These are phyloP conservation scores for Tricholoma saponaceum DNA, from an alignment of 768 basidiomycete genomes.

Conservation along the genomic window DNA sequence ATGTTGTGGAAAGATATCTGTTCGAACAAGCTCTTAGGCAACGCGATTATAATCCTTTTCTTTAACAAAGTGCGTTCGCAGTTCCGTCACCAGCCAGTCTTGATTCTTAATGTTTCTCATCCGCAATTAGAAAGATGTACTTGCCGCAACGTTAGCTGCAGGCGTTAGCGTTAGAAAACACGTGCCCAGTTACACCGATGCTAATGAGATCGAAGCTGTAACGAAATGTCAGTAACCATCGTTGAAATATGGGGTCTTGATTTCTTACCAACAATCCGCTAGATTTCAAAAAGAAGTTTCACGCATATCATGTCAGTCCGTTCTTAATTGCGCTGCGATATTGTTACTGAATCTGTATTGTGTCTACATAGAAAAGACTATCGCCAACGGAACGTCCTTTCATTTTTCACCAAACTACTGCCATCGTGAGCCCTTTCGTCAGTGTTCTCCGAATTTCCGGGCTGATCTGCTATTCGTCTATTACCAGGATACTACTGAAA, in stretches of 20 bases:
- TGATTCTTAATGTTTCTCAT: neutral
- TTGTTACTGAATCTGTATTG: neutral
- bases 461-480: neutral
- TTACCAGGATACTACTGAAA: slow-evolving; percentile 37
- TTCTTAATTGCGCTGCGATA: neutral
- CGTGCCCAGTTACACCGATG: slow-evolving; percentile 58
- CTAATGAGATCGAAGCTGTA: slow-evolving; percentile 55
- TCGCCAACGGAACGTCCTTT: slow-evolving; percentile 58
- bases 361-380: slow-evolving; percentile 39
- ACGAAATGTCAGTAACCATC: slow-evolving; percentile 49
- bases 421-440: slow-evolving; percentile 43
- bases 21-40: slow-evolving; percentile 52
- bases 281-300: slow-evolving; percentile 74
- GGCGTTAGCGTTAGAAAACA: slow-evolving; percentile 55
- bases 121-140: slow-evolving; percentile 41
- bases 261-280: neutral
- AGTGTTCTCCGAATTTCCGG: neutral
- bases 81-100: neutral
- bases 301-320: slow-evolving; percentile 51
- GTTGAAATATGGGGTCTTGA: neutral
- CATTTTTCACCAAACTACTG: slow-evolving; percentile 67
- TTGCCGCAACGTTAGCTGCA: slow-evolving; percentile 48
- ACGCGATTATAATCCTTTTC: slow-evolving; percentile 68
- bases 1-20: slow-evolving; percentile 71
- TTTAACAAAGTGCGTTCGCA: slow-evolving; percentile 56